Evolutionary conservation across 345 rosid genomes (phyloP).

Genomic region (Leavenworthia alabamica): DNA sequence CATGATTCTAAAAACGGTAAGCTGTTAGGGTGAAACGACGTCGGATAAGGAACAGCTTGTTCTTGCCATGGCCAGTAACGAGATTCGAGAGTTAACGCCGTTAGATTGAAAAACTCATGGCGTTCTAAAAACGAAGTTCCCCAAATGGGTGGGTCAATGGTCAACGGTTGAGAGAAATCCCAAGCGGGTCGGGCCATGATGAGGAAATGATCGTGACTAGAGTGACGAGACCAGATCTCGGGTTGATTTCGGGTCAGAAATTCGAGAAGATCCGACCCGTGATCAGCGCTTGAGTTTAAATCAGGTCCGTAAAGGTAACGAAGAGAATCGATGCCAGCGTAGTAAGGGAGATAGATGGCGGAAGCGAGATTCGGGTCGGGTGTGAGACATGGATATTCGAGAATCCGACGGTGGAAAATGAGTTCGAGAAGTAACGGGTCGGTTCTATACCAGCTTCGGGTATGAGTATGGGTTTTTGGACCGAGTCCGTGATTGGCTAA

Average conservation of each 20-base stretch:
- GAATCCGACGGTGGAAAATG: conserved; percentile 66
- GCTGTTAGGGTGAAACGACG: conserved; percentile 82
- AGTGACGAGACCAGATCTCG: conserved; percentile 48
- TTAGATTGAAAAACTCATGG: conserved; percentile 68
- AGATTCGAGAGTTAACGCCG: conserved; percentile 59
- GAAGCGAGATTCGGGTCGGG: conserved; percentile 60
- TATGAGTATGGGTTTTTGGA: conserved; percentile 65
- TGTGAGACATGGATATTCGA: conserved; percentile 81
- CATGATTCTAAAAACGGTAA: conserved; percentile 54
- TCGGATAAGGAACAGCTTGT: conserved; percentile 82
- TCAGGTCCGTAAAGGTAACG: conserved; percentile 75
- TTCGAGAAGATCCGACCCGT: conserved; percentile 60
- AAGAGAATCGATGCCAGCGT: conserved; percentile 68
- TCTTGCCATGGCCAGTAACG: conserved; percentile 93
- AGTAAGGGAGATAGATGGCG: conserved; percentile 77
- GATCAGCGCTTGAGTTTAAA: conserved; percentile 55
- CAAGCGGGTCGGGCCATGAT: conserved; percentile 92
- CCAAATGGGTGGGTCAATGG: conserved; percentile 77
- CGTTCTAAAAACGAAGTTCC: conserved; percentile 84
- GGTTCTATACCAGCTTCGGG: conserved; percentile 84
- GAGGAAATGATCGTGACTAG: conserved; percentile 75
- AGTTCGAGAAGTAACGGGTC: conserved; percentile 74
- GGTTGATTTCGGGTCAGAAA: conserved; percentile 40
- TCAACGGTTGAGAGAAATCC: conserved; percentile 79
- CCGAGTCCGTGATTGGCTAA: conserved; percentile 87